Percentiles rank a stretch among this genome's conserved stretches.
Evolutionary conservation across 2,329 filamentous ascomycete genomes (phyloP).

Genomic region (Pseudocercospora musae): DNA sequence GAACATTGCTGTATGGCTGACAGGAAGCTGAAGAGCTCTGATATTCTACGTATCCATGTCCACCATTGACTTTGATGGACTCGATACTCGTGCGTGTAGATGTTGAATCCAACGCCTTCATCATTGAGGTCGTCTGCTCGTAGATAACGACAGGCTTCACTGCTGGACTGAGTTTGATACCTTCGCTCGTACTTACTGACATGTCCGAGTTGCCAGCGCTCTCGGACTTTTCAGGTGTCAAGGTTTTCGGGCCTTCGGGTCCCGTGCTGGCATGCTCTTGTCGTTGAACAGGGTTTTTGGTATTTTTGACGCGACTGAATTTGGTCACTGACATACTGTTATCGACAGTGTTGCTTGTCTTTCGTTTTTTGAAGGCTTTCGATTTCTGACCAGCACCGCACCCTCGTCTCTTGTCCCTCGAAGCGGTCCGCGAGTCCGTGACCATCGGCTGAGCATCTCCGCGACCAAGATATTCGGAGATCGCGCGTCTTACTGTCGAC

Average conservation of each 20-base stretch:
- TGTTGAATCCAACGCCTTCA: constrained; percentile 24
- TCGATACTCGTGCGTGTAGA: constrained; percentile 18
- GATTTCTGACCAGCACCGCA: not conserved
- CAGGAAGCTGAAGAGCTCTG: constrained; percentile 4
- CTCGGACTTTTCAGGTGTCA: constrained; percentile 1
- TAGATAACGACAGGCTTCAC: constrained; percentile 15
- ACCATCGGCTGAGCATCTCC: not conserved
- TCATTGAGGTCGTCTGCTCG: constrained; percentile 17
- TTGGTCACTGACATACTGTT: constrained; percentile 14
- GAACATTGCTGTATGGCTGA: not conserved
- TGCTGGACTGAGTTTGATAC: not conserved
- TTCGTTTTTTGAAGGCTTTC: not conserved
- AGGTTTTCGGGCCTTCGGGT: not conserved
- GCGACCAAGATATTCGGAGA: constrained; percentile 18
- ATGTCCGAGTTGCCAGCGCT: not conserved
- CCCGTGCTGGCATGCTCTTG: not conserved
- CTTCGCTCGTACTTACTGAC: not conserved
- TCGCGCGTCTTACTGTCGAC: constrained; percentile 1
- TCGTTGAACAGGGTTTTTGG: not conserved
- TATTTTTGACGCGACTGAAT: not conserved
- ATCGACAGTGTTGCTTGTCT: constrained; percentile 1
- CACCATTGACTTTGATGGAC: constrained; percentile 15
- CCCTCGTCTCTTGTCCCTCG: not conserved
- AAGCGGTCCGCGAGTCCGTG: not conserved
- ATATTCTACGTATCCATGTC: constrained; percentile 16